Base-by-base conservation (phyloP, 306 rosid genomes). In the Dryas octopetala region DNA sequence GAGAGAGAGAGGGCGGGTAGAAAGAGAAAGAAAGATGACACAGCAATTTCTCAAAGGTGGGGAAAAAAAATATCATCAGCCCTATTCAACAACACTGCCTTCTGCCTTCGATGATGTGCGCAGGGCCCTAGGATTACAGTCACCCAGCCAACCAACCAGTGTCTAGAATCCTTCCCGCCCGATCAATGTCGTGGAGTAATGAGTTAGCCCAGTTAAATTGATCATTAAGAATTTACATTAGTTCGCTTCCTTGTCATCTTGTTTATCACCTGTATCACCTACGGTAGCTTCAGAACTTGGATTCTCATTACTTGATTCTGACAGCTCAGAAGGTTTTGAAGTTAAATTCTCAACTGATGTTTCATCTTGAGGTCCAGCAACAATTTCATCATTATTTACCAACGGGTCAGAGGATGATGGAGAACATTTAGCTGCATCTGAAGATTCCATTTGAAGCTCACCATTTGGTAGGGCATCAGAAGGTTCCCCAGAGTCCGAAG, bases 401-500 rank as follows among this genome's bases (percentile, higher is more conserved):
- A 66, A 70, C 61, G 79, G 50, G 76, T 71, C 88, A 58, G 74
- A 45, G 60, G 97, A 79, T 15, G 85, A 74, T 4, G 85, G 85
- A 71, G 91, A 76, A 68, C 89, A 71, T 69, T 79, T 87, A 45
- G 87, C 71, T 23, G 83, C 78, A 77, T 83, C 87, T 41, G 77
- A 49, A 66, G 88, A 74, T 77, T 74, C 82, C 23, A 58, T 74
- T 80, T 80, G 83, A 76, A 73, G 81, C 74, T 84, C 91, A 66
- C 97, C 97, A 74, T 96, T 96, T 62, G 92, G 87, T 77, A 86
- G 87, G 71, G 61, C 47, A 62, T 74, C 84, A 51, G 92, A 85
- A n/a, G 89, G 87, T 79, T 88, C 91, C 68, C 78, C 85, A 9
- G 90, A 70, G 83, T 90, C 91, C 6, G 89, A 87, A 78, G 93